A percentile compares a stretch with the other conserved stretches of the same genome.
Conservation (phyloP, 768 basidiomycete species). For the Gautieria morchelliformis region DNA sequence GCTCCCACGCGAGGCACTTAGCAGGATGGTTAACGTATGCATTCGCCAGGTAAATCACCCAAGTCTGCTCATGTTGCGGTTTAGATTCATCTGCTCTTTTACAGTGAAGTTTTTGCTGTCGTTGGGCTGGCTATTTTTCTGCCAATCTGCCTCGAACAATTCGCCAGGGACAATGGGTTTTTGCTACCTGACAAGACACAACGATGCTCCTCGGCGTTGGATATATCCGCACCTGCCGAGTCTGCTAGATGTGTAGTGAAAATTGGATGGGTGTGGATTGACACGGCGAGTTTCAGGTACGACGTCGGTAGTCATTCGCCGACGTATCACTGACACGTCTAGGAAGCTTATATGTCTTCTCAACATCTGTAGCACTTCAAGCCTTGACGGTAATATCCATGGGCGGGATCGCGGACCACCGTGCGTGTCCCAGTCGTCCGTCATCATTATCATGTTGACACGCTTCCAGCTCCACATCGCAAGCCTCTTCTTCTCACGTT, state of each 20-base stretch:
- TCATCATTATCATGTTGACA: background rate
- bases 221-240: constrained; percentile 14
- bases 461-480: constrained; percentile 46
- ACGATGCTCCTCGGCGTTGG: constrained; percentile 37
- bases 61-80: background rate
- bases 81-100: too few species aligned
- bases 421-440: constrained; percentile 35
- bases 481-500: constrained; percentile 72
- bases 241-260: constrained; percentile 65
- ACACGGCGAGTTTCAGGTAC: constrained; percentile 87
- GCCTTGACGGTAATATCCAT: constrained; percentile 94
- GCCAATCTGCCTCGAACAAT: constrained; percentile 79
- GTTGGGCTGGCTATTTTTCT: constrained; percentile 76
- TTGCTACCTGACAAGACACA: constrained; percentile 55
- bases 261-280: constrained; percentile 79
- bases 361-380: constrained; percentile 79
- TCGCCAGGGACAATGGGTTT: constrained; percentile 82
- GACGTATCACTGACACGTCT: background rate
- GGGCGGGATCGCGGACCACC: constrained; percentile 83
- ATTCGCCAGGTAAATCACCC: constrained; percentile 54
- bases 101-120: constrained; percentile 71
- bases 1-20: constrained; percentile 23
- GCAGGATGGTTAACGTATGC: constrained; percentile 80
- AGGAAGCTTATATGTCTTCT: constrained; percentile 76
- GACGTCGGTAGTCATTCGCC: constrained; percentile 12